Base-by-base conservation (phyloP, 2,329 filamentous ascomycete genomes). In the Verticillium longisporum region DNA sequence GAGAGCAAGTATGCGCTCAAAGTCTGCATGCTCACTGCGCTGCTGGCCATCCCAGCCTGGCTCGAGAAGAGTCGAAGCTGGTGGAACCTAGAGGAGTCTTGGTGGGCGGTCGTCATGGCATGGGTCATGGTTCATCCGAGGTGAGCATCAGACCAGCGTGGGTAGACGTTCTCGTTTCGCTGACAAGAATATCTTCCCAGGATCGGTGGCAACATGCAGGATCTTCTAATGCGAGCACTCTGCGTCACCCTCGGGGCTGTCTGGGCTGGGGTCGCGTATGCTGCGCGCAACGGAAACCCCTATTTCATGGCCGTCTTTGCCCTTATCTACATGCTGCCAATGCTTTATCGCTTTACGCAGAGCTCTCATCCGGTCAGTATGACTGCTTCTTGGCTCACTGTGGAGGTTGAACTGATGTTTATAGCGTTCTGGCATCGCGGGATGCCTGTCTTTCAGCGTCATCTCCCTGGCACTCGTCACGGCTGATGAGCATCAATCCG, bases 1-100 rank as follows among this genome's bases (percentile, higher is more conserved):
- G 83, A 86, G 65, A 80, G 79, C 55, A 77, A 79, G 54, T 86
- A 84, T 66, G 83, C 83, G 11, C 73, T 86, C 55, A 86, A 86
- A 68, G 81, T 83, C 10, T 78, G 78, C 21, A 66, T 83, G 6
- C 74, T 82, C 15, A 83, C 78, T 1, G 78, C 78, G 0, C 67
- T 83, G 0, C 70, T 86, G 4, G 78, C 83, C 0, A 70, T 85
- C 21, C 83, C 84, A 5, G 81, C 81, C 3, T 86, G 83, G 76
- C 67, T 85, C 1, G 61, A 68, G 6, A 64, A 72, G 11, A 77
- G 76, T 60, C 71, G 74, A 45, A 64, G 59, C 1, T 86, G 83
- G 84, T 86, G 82, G 80, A 78, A 84, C 68, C 63, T 73, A 7
- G 78, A 83, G 59, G 80, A 84, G 60, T 75, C 72, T 10, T 87